Conservation (phyloP, 257 asterid species). For the Petrea volubilis region DNA sequence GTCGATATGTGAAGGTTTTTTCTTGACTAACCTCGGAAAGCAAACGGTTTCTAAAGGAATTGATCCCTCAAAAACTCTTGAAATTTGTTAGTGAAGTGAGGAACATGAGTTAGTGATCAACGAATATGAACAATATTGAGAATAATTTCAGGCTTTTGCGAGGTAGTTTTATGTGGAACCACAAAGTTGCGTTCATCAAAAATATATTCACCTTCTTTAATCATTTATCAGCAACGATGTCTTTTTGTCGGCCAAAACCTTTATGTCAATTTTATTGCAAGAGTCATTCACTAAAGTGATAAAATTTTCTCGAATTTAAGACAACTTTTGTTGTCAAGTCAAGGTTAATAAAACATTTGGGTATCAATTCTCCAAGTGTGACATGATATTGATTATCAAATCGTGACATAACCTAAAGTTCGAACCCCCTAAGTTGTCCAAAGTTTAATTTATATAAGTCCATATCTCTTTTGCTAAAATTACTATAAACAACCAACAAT, state of each 20-base stretch:
- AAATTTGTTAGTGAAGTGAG: background rate
- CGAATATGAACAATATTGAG: background rate
- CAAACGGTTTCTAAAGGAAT: too few species aligned
- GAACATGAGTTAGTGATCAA: background rate
- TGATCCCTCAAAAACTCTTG: conserved; percentile 6
- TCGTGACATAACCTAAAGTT: too few species aligned
- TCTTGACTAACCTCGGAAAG: too few species aligned
- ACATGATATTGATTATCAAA: too few species aligned
- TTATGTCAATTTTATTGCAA: background rate
- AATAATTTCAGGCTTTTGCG: conserved; percentile 11
- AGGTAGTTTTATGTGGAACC: conserved; percentile 4
- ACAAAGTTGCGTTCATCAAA: background rate
- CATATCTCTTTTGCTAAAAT: background rate
- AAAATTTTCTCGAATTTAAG: background rate
- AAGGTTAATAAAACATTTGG: too few species aligned
- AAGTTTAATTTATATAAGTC: conserved; percentile 5
- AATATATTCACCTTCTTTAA: background rate
- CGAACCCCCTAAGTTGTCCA: background rate
- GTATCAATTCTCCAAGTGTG: too few species aligned
- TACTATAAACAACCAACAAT: background rate
- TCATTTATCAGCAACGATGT: background rate
- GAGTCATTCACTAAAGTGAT: background rate
- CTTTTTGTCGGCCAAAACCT: background rate
- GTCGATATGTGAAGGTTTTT: too few species aligned
- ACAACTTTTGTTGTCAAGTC: too few species aligned